Evolutionary conservation across 2,329 filamentous ascomycete genomes (phyloP), one percentile per base, ranked within the genome.

Genomic region (Teratosphaeria viscida): DNA sequence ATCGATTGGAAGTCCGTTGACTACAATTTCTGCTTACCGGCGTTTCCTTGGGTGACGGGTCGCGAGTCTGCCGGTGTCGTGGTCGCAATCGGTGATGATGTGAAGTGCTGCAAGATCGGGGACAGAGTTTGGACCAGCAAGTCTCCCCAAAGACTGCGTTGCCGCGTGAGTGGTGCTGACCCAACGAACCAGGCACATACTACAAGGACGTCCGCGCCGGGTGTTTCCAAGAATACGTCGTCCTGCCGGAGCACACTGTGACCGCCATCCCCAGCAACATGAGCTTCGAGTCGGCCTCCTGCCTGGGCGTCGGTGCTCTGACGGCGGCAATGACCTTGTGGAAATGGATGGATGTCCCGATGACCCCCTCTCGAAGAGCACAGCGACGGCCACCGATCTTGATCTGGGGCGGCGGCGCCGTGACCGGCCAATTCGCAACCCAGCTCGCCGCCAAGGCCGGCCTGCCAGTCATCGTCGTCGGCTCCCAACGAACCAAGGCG

Each of bases 281-380:
- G n/a, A 57, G 63, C n/a, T 73, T 75, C 52, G 68, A 72, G 58
- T 56, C 65, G 3, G 73, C 73, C 5, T 68, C 74, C 2, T 74
- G 71, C 39, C 67, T 76, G 3, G 75, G 75, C 5, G 74, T 77
- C 1, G 73, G 70, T 5, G 74, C 68, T 10, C 62, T 76, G n/a
- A 76, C 75, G 7, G 74, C 75, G 2, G 70, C 71, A 32, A 76
- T 77, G 74, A 74, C 74, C 3, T 63, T 77, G n/a, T 76, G 74
- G 73, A 71, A 71, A 57, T 77, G 75, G 74, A 61, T 76, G 7
- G 65, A 64, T 12, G 70, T 76, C 16, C 68, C 74, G 0, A 63
- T 58, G 35, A 52, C 58, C 1, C 19, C 19, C 19, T 12, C 56
- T 54, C 34, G 54, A 32, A 52, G 6, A 54, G 55, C 53, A 57